A percentile compares a stretch with the other conserved stretches of the same genome.
Conservation (phyloP, 345 rosid genomes). For the Gynandropsis gynandra region DNA sequence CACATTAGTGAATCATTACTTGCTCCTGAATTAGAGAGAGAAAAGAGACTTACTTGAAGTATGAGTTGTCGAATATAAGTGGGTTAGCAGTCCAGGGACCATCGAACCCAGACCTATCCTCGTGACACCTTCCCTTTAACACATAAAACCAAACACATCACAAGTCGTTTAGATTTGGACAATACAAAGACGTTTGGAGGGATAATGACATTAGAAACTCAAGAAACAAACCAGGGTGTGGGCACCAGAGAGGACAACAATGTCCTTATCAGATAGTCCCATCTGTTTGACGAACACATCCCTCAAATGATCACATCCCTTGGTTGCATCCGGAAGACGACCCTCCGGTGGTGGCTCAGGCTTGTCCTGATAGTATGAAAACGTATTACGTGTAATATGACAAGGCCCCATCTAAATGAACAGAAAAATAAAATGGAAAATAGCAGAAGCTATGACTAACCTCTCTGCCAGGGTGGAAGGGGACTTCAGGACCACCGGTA, state of each 20-base stretch:
- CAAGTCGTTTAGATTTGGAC: neutral
- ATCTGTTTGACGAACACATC: conserved; percentile 52
- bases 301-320: conserved; percentile 85
- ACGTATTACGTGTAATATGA: neutral
- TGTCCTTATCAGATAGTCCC: conserved; percentile 93
- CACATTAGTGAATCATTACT: neutral
- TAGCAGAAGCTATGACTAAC: conserved; percentile 31
- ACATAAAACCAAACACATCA: conserved; percentile 15
- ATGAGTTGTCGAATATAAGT: conserved; percentile 80
- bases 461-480: conserved; percentile 96
- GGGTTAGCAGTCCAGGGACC: conserved; percentile 93
- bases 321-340: conserved; percentile 89
- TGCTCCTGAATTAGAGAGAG: neutral
- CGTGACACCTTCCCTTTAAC: conserved; percentile 98
- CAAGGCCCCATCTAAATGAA: too few species aligned
- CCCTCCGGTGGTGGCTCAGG: conserved; percentile 91
- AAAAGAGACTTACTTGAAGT: conserved; percentile 59
- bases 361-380: conserved; percentile 56
- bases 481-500: conserved; percentile 98
- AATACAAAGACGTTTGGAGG: neutral
- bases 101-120: conserved; percentile 95
- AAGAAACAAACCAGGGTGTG: conserved; percentile 83
- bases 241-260: conserved; percentile 89
- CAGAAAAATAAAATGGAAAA: neutral
- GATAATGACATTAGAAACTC: neutral